These are phyloP conservation scores for Gypsophila paniculata DNA, from an alignment of 179 eudicot species.

Conservation along the genomic window DNA sequence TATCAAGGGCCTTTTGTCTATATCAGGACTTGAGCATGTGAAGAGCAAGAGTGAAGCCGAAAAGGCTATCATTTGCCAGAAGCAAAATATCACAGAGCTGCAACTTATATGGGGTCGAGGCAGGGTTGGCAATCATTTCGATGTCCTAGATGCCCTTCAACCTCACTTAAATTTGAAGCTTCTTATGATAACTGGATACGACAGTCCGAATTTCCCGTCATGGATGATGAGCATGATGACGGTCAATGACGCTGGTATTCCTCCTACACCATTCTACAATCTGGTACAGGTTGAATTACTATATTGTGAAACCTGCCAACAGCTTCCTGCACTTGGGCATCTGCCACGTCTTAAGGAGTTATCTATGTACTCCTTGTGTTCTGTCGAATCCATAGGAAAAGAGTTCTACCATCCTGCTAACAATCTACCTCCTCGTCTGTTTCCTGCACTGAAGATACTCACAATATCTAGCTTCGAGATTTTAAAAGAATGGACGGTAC, in stretches of 20 bases:
- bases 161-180: conserved; percentile 29
- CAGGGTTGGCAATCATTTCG: conserved; percentile 18
- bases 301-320: conserved; percentile 20
- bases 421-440: background rate
- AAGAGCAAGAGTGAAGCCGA: conserved; percentile 26
- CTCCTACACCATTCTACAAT: conserved; percentile 11
- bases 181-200: conserved; percentile 24
- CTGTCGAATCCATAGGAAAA: conserved; percentile 15
- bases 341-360: conserved; percentile 21
- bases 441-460: conserved; percentile 16
- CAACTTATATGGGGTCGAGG: conserved; percentile 23
- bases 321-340: conserved; percentile 21
- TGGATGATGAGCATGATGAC: conserved; percentile 18
- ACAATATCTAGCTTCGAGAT: conserved; percentile 17
- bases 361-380: conserved; percentile 22
- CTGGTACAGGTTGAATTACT: conserved; percentile 21
- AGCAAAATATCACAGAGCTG: conserved; percentile 23
- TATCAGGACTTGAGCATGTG: conserved; percentile 29
- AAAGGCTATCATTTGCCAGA: conserved; percentile 21
- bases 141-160: conserved; percentile 30
- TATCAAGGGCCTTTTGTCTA: conserved; percentile 25
- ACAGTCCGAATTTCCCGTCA: conserved; percentile 21
- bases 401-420: conserved; percentile 19
- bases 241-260: background rate
- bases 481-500: conserved; percentile 19